Percentiles rank a stretch among this genome's conserved stretches.
phyloP scores from a whole-genome alignment of 345 rosid species.

The Populus tremula region DNA sequence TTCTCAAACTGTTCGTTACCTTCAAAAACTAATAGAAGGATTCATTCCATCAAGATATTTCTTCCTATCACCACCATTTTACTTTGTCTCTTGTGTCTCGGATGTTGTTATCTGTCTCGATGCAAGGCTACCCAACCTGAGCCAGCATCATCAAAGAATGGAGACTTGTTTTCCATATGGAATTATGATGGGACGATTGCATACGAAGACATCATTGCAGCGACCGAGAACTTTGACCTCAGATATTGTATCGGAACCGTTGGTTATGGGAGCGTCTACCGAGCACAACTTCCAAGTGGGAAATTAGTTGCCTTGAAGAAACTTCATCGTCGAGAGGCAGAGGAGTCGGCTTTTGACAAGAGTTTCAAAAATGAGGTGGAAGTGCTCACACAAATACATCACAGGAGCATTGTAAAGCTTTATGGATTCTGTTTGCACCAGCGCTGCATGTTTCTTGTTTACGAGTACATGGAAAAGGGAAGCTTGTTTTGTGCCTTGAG shows the following conservation, averaged over 20 bases:
- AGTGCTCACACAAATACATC: background rate
- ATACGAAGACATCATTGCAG: conserved; percentile 4
- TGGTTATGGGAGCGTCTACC: conserved; percentile 4
- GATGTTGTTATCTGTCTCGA: background rate
- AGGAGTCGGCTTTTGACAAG: background rate
- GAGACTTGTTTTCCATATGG: background rate
- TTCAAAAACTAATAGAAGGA: background rate
- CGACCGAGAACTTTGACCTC: background rate
- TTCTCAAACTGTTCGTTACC: background rate
- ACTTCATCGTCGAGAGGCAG: background rate
- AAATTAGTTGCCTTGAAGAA: background rate
- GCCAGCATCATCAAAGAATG: background rate
- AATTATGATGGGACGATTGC: conserved; percentile 6
- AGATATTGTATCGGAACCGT: background rate
- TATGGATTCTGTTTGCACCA: background rate
- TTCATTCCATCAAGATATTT: background rate
- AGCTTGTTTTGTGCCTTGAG: background rate
- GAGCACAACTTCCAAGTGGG: background rate
- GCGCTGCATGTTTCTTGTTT: conserved; percentile 1
- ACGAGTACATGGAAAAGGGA: background rate
- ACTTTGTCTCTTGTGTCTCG: background rate
- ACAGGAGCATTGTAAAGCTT: background rate
- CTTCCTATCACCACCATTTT: background rate
- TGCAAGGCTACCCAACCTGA: background rate
- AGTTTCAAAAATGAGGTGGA: background rate